Percentiles rank a stretch among this genome's conserved stretches.
These are phyloP conservation scores for Saccharum officinarum DNA, from an alignment of 176 grass and related monocot species.

Conservation along the genomic window DNA sequence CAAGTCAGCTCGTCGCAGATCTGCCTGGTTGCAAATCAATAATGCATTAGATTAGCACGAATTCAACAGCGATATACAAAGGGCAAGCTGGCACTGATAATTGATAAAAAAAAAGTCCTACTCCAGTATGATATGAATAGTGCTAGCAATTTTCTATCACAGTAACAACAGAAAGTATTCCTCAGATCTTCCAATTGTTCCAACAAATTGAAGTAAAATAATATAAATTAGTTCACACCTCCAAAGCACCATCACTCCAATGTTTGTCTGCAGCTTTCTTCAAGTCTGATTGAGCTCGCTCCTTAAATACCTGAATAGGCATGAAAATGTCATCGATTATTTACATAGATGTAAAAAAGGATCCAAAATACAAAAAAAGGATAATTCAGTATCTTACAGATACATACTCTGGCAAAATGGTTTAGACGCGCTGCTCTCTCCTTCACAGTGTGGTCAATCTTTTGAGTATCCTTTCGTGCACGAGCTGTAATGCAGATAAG, in stretches of 20 bases:
- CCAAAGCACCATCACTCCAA: constrained; percentile 97
- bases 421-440: constrained; percentile 68
- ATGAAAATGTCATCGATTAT: constrained; percentile 10
- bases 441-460: constrained; percentile 89
- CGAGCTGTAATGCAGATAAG: constrained; percentile 61
- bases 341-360: constrained; percentile 18
- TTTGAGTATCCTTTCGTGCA: constrained; percentile 78
- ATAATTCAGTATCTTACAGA: constrained; percentile 12
- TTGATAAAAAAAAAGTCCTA: neutral
- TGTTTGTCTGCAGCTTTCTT: constrained; percentile 95
- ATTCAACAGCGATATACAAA: neutral
- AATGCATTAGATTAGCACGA: constrained; percentile 33
- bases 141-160: neutral
- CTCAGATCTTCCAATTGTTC: neutral
- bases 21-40: constrained; percentile 59
- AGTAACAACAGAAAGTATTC: neutral
- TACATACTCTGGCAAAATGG: constrained; percentile 79
- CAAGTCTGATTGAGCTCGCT: constrained; percentile 76
- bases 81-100: neutral
- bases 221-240: constrained; percentile 47
- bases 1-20: constrained; percentile 83
- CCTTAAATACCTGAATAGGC: constrained; percentile 67
- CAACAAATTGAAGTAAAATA: constrained; percentile 21
- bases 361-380: constrained; percentile 12
- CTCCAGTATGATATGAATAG: constrained; percentile 1